phyloP scores from a whole-genome alignment of 2,329 filamentous ascomycete species.

The Chaetomium sp. region DNA sequence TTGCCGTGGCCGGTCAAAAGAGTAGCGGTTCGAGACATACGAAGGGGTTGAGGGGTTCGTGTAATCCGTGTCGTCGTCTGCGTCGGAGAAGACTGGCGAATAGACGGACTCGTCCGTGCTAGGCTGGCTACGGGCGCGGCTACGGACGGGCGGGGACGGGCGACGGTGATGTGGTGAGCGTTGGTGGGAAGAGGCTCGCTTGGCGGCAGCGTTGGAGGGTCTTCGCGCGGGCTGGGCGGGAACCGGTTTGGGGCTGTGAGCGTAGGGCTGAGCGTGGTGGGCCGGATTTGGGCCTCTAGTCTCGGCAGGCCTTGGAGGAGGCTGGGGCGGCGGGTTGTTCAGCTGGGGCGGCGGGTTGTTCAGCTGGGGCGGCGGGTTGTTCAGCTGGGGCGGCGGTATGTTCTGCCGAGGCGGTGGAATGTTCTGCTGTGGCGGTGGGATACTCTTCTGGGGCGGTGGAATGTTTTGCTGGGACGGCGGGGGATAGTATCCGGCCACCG shows the following conservation, averaged over 20 bases:
- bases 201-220: not conserved
- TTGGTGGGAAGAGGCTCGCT: not conserved
- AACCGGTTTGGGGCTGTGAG: not conserved
- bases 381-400: no score
- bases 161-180: not conserved
- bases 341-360: not conserved
- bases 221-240: slow-evolving; percentile 14
- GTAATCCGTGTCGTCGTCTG: slow-evolving; percentile 19
- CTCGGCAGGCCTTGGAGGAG: not conserved
- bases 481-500: not conserved
- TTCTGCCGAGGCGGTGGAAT: not conserved
- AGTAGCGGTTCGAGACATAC: not conserved
- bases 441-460: no score
- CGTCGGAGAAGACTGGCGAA: slow-evolving; percentile 17
- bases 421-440: not conserved
- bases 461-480: not conserved
- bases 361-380: not conserved
- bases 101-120: slow-evolving; percentile 25
- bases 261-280: not conserved
- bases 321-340: not conserved
- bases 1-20: slow-evolving; percentile 1
- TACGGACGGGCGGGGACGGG: not conserved
- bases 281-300: not conserved
- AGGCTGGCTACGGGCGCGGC: slow-evolving; percentile 1
- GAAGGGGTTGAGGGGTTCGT: slow-evolving; percentile 12